Evolutionary conservation across 2,329 filamentous ascomycete species (phyloP), one percentile per base, ranked within the genome.

Genomic region (Aspergillus carbonarius): DNA sequence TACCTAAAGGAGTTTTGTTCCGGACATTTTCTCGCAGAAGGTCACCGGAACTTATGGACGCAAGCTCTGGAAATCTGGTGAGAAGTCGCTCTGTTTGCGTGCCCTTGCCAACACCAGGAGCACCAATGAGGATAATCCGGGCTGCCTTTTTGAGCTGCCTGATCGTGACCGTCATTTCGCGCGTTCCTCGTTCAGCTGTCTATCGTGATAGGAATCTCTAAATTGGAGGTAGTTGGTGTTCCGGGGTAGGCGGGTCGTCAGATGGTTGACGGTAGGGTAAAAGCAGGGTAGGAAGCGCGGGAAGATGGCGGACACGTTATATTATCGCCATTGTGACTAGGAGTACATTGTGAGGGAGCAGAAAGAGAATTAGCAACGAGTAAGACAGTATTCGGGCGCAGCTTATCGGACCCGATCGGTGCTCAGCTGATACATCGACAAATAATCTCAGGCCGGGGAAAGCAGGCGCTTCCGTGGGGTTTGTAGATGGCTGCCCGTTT

Each of bases 41-140:
- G 76, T 99, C 93, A 61, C 95, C 95, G 4, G 95, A 96, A 77
- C 92, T 96, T 75, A 99, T 93, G 17, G 92, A 88, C 54, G 91
- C 89, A 48, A 99, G 82, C 71, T 97, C 90, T 3, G 93, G 91
- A 72, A 95, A 99, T 66, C 90, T 87, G 67, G 88, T 82, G 66
- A 98, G 87, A 62, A 99, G 82, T 61, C 95, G 87, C 75, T 96
- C 91, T 53, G 91, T 92, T 80, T 99, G 95, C 3, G 95, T 99
- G 63, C 93, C 95, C 77, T 99, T 99, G 63, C 95, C 95, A 58
- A 96, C 95, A 59, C 93, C 93, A n/a, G 95, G 95, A 54, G 93
- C 93, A 68, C 95, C 95, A 68, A 99, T 86, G 66, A 99, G 86
- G 72, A 99, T 98, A 63, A 98, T 88, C 63, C 95, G 90, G 55